Base-by-base conservation (phyloP, 2,329 filamentous ascomycete genomes). In the Pestalotiopsis sp. region DNA sequence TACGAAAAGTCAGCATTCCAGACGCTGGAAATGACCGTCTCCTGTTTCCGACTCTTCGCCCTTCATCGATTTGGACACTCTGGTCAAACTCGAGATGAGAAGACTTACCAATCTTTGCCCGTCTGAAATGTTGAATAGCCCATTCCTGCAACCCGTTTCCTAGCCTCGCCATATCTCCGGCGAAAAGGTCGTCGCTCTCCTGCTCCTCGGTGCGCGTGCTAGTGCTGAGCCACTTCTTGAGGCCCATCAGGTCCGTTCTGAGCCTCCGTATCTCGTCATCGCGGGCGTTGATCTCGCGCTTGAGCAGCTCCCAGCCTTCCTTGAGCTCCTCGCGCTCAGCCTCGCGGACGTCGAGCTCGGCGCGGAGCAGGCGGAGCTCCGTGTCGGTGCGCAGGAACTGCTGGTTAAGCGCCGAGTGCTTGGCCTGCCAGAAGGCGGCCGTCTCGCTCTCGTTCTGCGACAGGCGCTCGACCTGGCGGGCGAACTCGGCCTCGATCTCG, bases 121-220 rank as follows among this genome's bases (percentile, higher is more conserved):
- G 87, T 65, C 91, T 85, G 72, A 92, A 93, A 76, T 92, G 88
- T 31, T 87, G 86, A 73, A 93, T 89, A 3, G 91, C 87, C 91
- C 91, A 94, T 73, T 93, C 93, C 79, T 93, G 91, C 72, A 93
- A 79, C 27, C 90, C 87, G 73, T 93, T 91, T 23, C 88, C 87
- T 61, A 93, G 77, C 68, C 86, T 84, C 64, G 85, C 83, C 82
- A 92, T 88, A 11, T 85, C 83, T 64, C 91, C 88, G 2, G 83
- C 86, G 75, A 93, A 87, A 12, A 89, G 88, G 77, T 91, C 89
- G 74, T 94, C 92, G 70, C 89, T 90, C 67, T 82, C 83, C 77
- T 90, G 87, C 25, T 87, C 87, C 38, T 89, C 88, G 64, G 85
- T 83, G 39, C 90, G 82, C 11, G 91, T 92, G 71, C 87, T 88